phyloP scores from a whole-genome alignment of 805 yeast species.

The Wickerhamomyces sydowiorum region DNA sequence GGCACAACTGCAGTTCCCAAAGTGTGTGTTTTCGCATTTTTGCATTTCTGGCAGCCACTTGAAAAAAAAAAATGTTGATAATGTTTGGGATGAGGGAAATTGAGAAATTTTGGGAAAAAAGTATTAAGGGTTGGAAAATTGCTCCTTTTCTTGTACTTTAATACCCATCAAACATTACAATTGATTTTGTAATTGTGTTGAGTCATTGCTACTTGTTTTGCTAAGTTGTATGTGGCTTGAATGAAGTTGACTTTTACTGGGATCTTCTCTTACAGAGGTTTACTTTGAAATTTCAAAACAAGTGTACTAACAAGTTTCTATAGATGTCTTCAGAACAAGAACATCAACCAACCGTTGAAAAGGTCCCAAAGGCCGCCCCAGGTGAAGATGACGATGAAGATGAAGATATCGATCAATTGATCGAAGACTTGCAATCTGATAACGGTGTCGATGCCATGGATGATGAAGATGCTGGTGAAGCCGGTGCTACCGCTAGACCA shows the following conservation, averaged over 20 bases:
- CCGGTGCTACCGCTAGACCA: constrained; percentile 60
- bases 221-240: neutral
- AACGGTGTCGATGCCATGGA: constrained; percentile 50
- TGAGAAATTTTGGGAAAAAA: neutral
- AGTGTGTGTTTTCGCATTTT: too few relatives aligned
- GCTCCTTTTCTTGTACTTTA: too few relatives aligned
- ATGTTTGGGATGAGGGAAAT: too few relatives aligned
- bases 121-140: too few relatives aligned
- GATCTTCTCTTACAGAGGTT: too few relatives aligned
- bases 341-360: constrained; percentile 47
- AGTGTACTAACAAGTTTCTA: constrained; percentile 1
- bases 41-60: too few relatives aligned
- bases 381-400: constrained; percentile 55
- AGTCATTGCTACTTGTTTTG: too few relatives aligned
- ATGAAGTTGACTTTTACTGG: too few relatives aligned
- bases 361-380: constrained; percentile 45
- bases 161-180: too few relatives aligned
- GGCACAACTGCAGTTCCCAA: neutral
- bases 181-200: too few relatives aligned
- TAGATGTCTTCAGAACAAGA: constrained; percentile 21
- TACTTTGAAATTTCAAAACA: neutral
- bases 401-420: constrained; percentile 67
- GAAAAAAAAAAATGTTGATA: too few relatives aligned
- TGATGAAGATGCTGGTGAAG: constrained; percentile 36
- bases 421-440: constrained; percentile 70